phyloP scores from a whole-genome alignment of 192 early-diverging fungal species.

The Entophlyctis luteolus region DNA sequence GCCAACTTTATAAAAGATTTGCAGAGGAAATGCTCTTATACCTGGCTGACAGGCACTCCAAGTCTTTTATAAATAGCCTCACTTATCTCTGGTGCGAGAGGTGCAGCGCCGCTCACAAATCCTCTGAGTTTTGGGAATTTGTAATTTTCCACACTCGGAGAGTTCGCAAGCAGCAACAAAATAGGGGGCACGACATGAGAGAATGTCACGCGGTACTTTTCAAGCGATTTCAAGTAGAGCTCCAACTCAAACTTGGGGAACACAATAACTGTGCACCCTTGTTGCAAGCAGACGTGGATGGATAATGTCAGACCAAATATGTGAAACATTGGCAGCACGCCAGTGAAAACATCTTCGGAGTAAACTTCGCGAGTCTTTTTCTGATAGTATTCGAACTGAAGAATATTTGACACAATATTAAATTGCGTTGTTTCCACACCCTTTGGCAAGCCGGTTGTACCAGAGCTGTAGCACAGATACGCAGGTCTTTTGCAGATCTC shows the following conservation, averaged over 20 bases:
- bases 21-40: not conserved
- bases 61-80: slow-evolving; percentile 53
- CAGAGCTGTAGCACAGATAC: slow-evolving; percentile 69
- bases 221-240: slow-evolving; percentile 55
- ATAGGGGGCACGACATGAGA: slow-evolving; percentile 60
- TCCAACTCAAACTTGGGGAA: slow-evolving; percentile 72
- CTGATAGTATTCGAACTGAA: slow-evolving; percentile 53
- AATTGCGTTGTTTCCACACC: slow-evolving; percentile 74
- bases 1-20: not conserved
- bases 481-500: slow-evolving; percentile 46
- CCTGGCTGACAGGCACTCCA: slow-evolving; percentile 25
- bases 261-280: slow-evolving; percentile 60
- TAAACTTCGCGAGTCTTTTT: slow-evolving; percentile 10
- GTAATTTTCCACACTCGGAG: slow-evolving; percentile 64
- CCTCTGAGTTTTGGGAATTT: slow-evolving; percentile 62
- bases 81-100: slow-evolving; percentile 65
- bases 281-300: slow-evolving; percentile 32
- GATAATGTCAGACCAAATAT: slow-evolving; percentile 31
- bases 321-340: slow-evolving; percentile 65
- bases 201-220: slow-evolving; percentile 58
- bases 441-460: slow-evolving; percentile 67
- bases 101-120: slow-evolving; percentile 73
- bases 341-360: slow-evolving; percentile 37
- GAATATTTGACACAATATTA: slow-evolving; percentile 76
- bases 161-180: slow-evolving; percentile 65